Evolutionary conservation across 768 basidiomycete species (phyloP).

Genomic region (Agrocybe pediades): DNA sequence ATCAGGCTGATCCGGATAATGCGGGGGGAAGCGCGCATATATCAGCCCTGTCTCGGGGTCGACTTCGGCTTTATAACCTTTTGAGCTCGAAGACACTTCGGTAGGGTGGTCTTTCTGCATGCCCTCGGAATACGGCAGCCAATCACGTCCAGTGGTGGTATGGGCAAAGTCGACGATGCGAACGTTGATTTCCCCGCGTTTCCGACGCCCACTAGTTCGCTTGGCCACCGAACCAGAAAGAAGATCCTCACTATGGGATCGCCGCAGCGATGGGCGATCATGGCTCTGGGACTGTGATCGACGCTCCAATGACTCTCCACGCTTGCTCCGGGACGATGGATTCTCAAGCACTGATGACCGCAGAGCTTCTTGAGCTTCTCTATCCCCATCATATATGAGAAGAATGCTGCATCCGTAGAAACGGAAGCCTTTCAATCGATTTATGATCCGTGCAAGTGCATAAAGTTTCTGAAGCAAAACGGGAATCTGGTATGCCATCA

Average conservation of each 20-base stretch:
- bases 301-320: slow-evolving; percentile 79
- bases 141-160: slow-evolving; percentile 94
- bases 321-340: slow-evolving; percentile 68
- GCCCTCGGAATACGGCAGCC: slow-evolving; percentile 62
- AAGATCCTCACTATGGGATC: slow-evolving; percentile 81
- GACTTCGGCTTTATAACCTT: slow-evolving; percentile 80
- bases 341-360: slow-evolving; percentile 62
- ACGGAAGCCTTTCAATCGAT: slow-evolving; percentile 89
- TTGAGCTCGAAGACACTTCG: slow-evolving; percentile 56
- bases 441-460: slow-evolving; percentile 88
- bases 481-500: slow-evolving; percentile 93
- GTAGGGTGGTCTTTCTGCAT: slow-evolving; percentile 34
- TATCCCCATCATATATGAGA: slow-evolving; percentile 96
- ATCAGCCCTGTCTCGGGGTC: slow-evolving; percentile 83
- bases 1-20: slow-evolving; percentile 86
- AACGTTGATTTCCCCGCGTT: slow-evolving; percentile 90
- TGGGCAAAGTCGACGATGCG: slow-evolving; percentile 99
- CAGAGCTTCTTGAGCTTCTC: slow-evolving; percentile 80
- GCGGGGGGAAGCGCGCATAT: slow-evolving; percentile 93
- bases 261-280: slow-evolving; percentile 56
- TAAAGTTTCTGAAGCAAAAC: slow-evolving; percentile 88
- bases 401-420: slow-evolving; percentile 98
- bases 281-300: slow-evolving; percentile 44
- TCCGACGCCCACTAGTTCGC: slow-evolving; percentile 65
- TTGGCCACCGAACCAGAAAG: slow-evolving; percentile 67